These are phyloP conservation scores for Cercophora newfieldiana DNA, from an alignment of 495 filamentous ascomycete genomes.

Conservation along the genomic window DNA sequence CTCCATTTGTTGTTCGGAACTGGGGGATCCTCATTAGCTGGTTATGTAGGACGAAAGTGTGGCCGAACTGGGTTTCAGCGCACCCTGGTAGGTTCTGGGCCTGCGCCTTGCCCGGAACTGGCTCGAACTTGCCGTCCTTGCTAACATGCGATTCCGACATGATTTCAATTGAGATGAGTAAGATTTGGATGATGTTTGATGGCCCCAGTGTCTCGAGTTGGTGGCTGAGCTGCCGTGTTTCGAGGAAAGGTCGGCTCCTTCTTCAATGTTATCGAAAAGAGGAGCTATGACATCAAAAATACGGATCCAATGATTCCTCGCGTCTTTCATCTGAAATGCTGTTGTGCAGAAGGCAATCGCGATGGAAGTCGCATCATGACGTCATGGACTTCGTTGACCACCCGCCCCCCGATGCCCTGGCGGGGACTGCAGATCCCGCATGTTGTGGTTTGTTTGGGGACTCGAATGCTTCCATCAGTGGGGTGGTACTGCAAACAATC, in stretches of 20 bases:
- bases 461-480: too few relatives aligned
- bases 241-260: too few relatives aligned
- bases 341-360: neutral
- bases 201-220: too few relatives aligned
- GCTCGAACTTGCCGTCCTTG: constrained; percentile 9
- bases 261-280: neutral
- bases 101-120: constrained; percentile 11
- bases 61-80: neutral
- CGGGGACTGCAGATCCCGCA: too few relatives aligned
- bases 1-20: constrained; percentile 30
- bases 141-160: constrained; percentile 11
- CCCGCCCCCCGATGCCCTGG: too few relatives aligned
- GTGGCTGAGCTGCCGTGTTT: too few relatives aligned
- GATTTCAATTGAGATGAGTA: neutral
- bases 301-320: neutral
- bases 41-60: neutral
- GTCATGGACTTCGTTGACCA: neutral
- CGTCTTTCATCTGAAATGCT: neutral
- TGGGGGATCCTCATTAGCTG: neutral
- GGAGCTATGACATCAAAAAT: neutral
- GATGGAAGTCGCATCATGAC: neutral
- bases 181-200: neutral
- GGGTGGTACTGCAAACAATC: too few relatives aligned
- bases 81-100: constrained; percentile 8
- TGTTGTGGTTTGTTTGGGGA: too few relatives aligned